phyloP scores from a whole-genome alignment of 441 rosid species.

The Euphorbia corollata region DNA sequence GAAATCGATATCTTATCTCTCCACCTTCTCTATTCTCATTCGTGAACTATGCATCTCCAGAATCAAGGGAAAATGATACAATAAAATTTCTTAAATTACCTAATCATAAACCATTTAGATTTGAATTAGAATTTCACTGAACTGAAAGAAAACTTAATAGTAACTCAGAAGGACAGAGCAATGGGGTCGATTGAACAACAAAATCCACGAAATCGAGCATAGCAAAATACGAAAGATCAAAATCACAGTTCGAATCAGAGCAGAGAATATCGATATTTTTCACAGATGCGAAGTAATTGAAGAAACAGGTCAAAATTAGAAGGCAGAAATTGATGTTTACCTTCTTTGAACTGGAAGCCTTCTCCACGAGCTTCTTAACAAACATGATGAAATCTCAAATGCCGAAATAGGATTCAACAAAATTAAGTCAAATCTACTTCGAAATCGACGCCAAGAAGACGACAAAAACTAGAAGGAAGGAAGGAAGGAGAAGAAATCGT shows the following conservation, averaged over 20 bases:
- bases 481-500: not conserved
- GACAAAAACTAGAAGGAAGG: not conserved
- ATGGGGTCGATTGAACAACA: too few relatives aligned
- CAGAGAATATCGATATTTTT: not conserved
- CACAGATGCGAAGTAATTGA: not conserved
- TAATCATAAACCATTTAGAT: too few relatives aligned
- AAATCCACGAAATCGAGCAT: too few relatives aligned
- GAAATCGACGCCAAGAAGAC: conserved; percentile 20
- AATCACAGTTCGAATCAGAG: conserved; percentile 1
- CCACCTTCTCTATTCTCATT: not conserved
- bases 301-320: conserved; percentile 1
- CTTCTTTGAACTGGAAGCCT: conserved; percentile 58
- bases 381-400: conserved; percentile 37
- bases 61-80: not conserved
- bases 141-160: not conserved
- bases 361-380: conserved; percentile 71
- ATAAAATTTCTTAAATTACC: too few relatives aligned
- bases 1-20: not conserved
- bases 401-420: not conserved
- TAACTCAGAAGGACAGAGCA: not conserved
- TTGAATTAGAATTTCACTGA: too few relatives aligned
- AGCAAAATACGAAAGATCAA: too few relatives aligned
- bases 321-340: conserved; percentile 24
- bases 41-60: not conserved
- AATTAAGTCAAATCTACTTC: conserved; percentile 15